Conservation (phyloP, 495 filamentous ascomycete species). For the Aspergillus steynii region DNA sequence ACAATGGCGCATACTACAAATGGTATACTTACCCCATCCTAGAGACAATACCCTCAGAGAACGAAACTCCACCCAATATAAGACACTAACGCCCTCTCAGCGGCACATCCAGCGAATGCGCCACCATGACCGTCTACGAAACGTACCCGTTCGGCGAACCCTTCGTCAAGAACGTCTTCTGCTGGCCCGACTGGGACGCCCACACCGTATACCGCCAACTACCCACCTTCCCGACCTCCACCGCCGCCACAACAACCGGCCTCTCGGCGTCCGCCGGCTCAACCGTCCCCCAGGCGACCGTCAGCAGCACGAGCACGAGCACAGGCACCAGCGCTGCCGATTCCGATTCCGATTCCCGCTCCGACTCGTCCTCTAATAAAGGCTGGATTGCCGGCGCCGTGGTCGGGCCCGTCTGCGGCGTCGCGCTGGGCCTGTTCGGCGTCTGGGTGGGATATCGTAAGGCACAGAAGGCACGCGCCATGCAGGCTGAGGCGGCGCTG, state of each 20-base stretch:
- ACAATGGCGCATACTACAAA: background rate
- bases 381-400: conserved; percentile 2
- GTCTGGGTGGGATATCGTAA: background rate
- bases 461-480: background rate
- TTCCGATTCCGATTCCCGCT: background rate
- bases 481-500: conserved; percentile 1
- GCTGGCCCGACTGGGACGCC: background rate
- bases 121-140: background rate
- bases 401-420: background rate
- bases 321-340: background rate
- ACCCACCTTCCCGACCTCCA: no score
- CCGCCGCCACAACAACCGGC: background rate
- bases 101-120: background rate
- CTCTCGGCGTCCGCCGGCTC: background rate
- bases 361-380: background rate
- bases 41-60: background rate
- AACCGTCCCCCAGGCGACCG: background rate
- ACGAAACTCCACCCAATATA: background rate
- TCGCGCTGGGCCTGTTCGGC: background rate
- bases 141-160: background rate
- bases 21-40: background rate
- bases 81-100: background rate
- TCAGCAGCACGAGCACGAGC: background rate
- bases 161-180: background rate
- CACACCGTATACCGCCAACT: background rate